These are phyloP conservation scores for Dioscorea zingiberensis DNA, from an alignment of 106 monocot genomes.

Conservation along the genomic window DNA sequence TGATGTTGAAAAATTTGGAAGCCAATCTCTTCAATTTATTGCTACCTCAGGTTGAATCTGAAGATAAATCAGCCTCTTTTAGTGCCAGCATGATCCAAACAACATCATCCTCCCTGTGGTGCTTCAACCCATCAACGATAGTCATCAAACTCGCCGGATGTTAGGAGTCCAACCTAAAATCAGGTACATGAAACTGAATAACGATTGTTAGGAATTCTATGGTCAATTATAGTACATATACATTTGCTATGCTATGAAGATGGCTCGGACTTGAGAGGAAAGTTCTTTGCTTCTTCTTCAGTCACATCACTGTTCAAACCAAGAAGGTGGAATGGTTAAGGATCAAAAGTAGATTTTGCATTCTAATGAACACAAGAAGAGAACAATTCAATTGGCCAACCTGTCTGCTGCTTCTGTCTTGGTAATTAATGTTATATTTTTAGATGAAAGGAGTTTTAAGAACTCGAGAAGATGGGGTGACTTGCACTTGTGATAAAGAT, in stretches of 20 bases:
- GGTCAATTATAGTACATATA: neutral
- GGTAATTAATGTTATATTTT: slow-evolving; percentile 65
- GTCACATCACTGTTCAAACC: slow-evolving; percentile 60
- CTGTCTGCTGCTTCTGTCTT: slow-evolving; percentile 84
- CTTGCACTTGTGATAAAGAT: slow-evolving; percentile 51
- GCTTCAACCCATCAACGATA: no score
- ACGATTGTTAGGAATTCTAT: neutral
- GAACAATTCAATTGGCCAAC: slow-evolving; percentile 13
- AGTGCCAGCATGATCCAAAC: no score
- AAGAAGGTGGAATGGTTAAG: neutral
- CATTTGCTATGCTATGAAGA: slow-evolving; percentile 37
- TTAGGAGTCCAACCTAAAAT: no score
- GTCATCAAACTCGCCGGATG: no score
- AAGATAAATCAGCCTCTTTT: no score
- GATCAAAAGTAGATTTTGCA: no score
- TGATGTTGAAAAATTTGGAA: no score
- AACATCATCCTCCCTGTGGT: no score
- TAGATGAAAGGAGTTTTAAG: slow-evolving; percentile 46
- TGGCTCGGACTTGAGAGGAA: slow-evolving; percentile 43
- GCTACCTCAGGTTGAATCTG: no score
- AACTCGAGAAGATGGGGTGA: slow-evolving; percentile 46
- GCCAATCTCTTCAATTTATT: no score
- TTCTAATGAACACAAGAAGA: no score
- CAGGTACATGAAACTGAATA: neutral
- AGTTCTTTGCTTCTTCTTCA: slow-evolving; percentile 55